These are phyloP conservation scores for Ochetophila trinervis DNA, from an alignment of 306 rosid species.

Conservation along the genomic window DNA sequence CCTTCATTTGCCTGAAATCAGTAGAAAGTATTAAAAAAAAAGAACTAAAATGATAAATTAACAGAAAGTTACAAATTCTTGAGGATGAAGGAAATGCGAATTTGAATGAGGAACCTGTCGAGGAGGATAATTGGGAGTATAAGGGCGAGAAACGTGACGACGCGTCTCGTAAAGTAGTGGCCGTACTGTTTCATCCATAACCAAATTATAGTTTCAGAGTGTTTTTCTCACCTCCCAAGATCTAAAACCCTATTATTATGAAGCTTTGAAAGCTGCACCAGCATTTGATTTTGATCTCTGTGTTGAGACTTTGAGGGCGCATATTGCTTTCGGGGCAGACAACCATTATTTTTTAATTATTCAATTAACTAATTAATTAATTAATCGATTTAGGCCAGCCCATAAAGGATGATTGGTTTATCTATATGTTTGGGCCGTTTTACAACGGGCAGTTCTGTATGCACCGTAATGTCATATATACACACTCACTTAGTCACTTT, in stretches of 20 bases:
- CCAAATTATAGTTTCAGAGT: background rate
- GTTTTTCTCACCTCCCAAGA: slow-evolving; percentile 36
- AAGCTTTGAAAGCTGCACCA: slow-evolving; percentile 13
- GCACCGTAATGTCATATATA: too few species aligned
- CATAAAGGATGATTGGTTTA: too few species aligned
- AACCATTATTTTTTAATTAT: background rate
- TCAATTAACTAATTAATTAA: background rate
- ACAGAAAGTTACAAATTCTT: background rate
- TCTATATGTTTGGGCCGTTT: too few species aligned
- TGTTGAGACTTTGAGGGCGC: background rate
- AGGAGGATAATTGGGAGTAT: slow-evolving; percentile 53
- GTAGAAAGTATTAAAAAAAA: background rate
- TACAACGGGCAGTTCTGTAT: too few species aligned
- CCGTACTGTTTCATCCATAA: slow-evolving; percentile 44
- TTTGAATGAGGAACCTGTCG: slow-evolving; percentile 33
- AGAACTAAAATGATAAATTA: background rate
- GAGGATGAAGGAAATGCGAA: background rate
- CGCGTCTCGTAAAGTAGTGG: slow-evolving; percentile 65
- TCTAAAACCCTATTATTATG: slow-evolving; percentile 16
- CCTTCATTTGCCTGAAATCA: slow-evolving; percentile 47
- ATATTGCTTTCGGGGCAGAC: background rate
- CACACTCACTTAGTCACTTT: too few species aligned
- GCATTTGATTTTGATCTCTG: slow-evolving; percentile 24
- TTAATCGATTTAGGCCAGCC: too few species aligned
- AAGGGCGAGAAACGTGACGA: slow-evolving; percentile 61